Evolutionary conservation across 1,139 yeast species (phyloP).

Genomic region (Hansenula sp.): DNA sequence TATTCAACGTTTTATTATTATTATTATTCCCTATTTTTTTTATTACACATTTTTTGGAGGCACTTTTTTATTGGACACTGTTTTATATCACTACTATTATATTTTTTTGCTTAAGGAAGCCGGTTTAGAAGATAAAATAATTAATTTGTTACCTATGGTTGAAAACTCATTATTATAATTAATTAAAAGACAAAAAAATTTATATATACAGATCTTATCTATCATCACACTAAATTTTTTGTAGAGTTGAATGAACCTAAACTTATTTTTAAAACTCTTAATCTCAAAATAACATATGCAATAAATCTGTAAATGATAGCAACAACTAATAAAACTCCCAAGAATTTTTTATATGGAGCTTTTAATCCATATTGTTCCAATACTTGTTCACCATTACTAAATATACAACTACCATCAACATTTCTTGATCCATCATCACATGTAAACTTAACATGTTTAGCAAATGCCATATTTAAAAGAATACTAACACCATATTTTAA

Average conservation of each 20-base stretch:
- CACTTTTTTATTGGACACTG: neutral
- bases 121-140: neutral
- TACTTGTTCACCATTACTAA: slow-evolving; percentile 46
- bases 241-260: neutral
- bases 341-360: slow-evolving; percentile 22
- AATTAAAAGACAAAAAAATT: no score
- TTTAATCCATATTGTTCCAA: slow-evolving; percentile 38
- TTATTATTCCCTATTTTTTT: neutral
- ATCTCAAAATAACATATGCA: slow-evolving; percentile 27
- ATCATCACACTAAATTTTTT: no score
- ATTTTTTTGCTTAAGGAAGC: neutral
- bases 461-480: slow-evolving; percentile 41
- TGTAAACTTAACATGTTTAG: slow-evolving; percentile 33
- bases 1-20: neutral
- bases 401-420: slow-evolving; percentile 40
- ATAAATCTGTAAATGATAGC: slow-evolving; percentile 29
- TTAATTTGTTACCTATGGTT: neutral
- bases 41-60: neutral
- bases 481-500: slow-evolving; percentile 58
- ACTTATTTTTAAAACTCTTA: slow-evolving; percentile 22
- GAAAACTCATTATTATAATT: neutral
- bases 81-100: neutral
- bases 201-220: no score
- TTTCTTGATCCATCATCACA: slow-evolving; percentile 30
- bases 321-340: slow-evolving; percentile 29